Conservation (phyloP, 352 stramenopile genomes). For the Globisporangium acanthophoron region DNA sequence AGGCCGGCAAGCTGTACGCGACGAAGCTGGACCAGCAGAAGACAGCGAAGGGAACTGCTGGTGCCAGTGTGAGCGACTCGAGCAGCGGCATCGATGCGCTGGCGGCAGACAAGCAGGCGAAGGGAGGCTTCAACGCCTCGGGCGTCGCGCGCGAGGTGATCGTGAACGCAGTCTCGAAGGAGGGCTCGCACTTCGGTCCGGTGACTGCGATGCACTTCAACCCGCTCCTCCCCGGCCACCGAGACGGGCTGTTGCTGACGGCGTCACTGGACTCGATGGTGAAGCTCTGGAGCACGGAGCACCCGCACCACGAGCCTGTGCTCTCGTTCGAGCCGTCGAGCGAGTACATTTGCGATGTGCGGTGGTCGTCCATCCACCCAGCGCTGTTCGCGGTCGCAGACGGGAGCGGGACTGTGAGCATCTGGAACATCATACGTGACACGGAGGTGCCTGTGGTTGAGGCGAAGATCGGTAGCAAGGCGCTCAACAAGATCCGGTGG, state of each 20-base stretch:
- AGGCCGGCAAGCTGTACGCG: slow-evolving; percentile 74
- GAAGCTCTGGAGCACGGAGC: slow-evolving; percentile 83
- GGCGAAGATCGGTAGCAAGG: slow-evolving; percentile 61
- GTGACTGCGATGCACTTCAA: slow-evolving; percentile 86
- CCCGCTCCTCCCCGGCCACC: slow-evolving; percentile 57
- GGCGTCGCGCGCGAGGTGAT: slow-evolving; percentile 51
- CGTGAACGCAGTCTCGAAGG: slow-evolving; percentile 57
- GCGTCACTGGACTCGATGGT: slow-evolving; percentile 85
- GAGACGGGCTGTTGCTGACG: slow-evolving; percentile 75
- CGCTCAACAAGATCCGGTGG: slow-evolving; percentile 85
- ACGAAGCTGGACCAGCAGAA: slow-evolving; percentile 75
- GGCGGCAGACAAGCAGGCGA: slow-evolving; percentile 34
- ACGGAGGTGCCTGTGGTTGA: slow-evolving; percentile 68
- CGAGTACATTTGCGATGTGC: slow-evolving; percentile 86
- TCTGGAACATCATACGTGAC: slow-evolving; percentile 87
- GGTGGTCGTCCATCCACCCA: slow-evolving; percentile 77
- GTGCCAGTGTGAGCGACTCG: slow-evolving; percentile 13
- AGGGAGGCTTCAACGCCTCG: slow-evolving; percentile 17
- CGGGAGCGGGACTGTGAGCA: slow-evolving; percentile 55
- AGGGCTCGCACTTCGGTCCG: slow-evolving; percentile 73
- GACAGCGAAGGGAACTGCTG: slow-evolving; percentile 33
- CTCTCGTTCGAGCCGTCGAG: slow-evolving; percentile 84
- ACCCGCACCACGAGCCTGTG: slow-evolving; percentile 57
- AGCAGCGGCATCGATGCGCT: slow-evolving; percentile 5
- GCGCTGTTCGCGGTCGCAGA: slow-evolving; percentile 82